phyloP scores from a whole-genome alignment of 208 protist species.

The Plasmodiophora brassicae region DNA sequence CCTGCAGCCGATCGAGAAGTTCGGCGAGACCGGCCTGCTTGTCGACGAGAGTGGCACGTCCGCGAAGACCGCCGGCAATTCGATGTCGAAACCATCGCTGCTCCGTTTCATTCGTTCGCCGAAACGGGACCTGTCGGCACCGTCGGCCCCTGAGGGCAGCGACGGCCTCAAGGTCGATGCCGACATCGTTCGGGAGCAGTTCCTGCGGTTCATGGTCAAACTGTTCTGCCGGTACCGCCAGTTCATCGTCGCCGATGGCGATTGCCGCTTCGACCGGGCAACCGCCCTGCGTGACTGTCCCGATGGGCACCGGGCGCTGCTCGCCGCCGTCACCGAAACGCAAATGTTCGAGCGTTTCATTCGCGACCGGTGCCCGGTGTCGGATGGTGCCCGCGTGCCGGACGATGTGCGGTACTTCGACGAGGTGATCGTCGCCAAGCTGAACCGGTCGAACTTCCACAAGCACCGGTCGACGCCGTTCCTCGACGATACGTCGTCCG shows the following conservation, averaged over 20 bases:
- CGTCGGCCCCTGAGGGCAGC: not conserved
- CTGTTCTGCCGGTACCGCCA: not conserved
- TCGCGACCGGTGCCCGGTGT: not conserved
- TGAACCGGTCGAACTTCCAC: slow-evolving; percentile 24
- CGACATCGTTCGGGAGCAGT: not conserved
- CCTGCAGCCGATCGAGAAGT: not conserved
- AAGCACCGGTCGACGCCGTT: slow-evolving; percentile 15
- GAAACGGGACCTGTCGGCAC: not conserved
- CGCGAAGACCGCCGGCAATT: not conserved
- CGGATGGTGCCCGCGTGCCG: not conserved
- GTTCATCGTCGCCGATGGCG: not conserved
- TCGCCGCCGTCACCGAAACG: slow-evolving; percentile 7
- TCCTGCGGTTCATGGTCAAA: slow-evolving; percentile 1
- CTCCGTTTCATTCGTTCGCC: too few relatives aligned
- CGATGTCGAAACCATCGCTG: not conserved
- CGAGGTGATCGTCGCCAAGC: slow-evolving; percentile 12
- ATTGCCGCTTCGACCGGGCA: slow-evolving; percentile 2
- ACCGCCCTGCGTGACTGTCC: not conserved
- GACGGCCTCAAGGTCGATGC: not conserved
- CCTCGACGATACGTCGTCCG: not conserved
- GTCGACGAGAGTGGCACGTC: not conserved
- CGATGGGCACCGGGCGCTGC: not conserved
- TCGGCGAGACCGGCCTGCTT: not conserved
- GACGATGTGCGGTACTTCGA: slow-evolving; percentile 19
- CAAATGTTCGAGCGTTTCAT: slow-evolving; percentile 39